A percentile compares a stretch with the other conserved stretches of the same genome.
Conservation (phyloP, 2,329 filamentous ascomycete genomes). For the Aspergillus bombycis region DNA sequence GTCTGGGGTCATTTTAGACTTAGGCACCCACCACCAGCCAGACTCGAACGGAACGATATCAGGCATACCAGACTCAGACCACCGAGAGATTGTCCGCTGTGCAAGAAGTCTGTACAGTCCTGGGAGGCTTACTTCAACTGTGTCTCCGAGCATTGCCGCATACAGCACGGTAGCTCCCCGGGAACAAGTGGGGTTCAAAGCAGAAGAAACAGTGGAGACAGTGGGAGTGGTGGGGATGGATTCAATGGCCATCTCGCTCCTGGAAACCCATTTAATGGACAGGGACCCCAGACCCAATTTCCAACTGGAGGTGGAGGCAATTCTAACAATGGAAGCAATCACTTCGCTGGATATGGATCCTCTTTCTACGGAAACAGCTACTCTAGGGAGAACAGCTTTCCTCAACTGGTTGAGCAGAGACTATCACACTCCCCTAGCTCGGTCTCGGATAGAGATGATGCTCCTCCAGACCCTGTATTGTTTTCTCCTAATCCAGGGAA, state of each 20-base stretch:
- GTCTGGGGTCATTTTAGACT: constrained; percentile 11
- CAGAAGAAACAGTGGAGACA: constrained; percentile 14
- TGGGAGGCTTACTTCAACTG: constrained; percentile 21
- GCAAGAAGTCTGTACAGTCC: constrained; percentile 1
- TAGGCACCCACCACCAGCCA: background rate
- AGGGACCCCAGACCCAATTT: background rate
- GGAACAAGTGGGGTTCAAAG: constrained; percentile 10
- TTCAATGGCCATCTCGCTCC: background rate
- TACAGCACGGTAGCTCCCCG: constrained; percentile 5
- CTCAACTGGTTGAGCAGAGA: background rate
- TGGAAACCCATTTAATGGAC: background rate
- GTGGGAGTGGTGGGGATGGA: constrained; percentile 9
- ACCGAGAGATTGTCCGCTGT: constrained; percentile 13
- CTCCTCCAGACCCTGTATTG: background rate
- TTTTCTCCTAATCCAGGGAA: background rate
- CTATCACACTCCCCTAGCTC: background rate
- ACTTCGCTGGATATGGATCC: background rate
- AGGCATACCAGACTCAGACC: background rate
- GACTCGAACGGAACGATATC: background rate
- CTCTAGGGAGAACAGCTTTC: too few species aligned
- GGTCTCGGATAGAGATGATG: background rate
- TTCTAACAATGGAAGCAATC: background rate
- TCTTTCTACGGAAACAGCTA: background rate
- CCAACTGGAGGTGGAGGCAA: background rate
- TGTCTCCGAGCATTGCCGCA: constrained; percentile 16